Base-by-base conservation (phyloP, 1,284 basidiomycete species). In the Schizopora paradoxa region DNA sequence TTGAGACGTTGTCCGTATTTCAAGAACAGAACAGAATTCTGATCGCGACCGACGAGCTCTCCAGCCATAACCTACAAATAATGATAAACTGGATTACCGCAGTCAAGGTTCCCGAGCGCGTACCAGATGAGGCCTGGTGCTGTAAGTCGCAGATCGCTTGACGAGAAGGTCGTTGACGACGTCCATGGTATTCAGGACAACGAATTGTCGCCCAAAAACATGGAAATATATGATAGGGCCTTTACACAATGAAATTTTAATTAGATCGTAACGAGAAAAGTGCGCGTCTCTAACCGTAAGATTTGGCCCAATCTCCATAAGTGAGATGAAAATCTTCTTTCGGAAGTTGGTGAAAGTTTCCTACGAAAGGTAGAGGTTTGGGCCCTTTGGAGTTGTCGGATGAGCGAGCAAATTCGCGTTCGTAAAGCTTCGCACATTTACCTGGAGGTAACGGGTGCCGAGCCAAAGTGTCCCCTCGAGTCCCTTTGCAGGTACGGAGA, bases 121-220 rank as follows among this genome's bases (percentile, higher is more conserved):
- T 23, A 38, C 43, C 19, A 45, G 26, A 10, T 36, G 21, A 14
- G 43, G 43, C 10, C 43, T 26, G 13, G 33, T 27, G 25, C 51
- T 51, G 41, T 54, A 51, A n/a, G 51, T 36, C 6, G 49, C 39
- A 22, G 49, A 51, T n/a, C 45, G 33, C 34, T 41, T 51, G 28
- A 51, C 51, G 23, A 54, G 43, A 2, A 54, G 39, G 7, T 54
- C 49, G 25, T 33, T 29, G 8, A 49, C 51, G 26, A 45, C 47
- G 16, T 48, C 41, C 6, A 33, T 27, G 16, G 38, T 40, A 45
- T 51, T 53, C 18, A 54, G 14, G 29, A 54, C 14, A 10, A 54
- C 31, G n/a, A 56, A 26, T 16, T 45, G 41, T 22, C 36, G 25
- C 4, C 41, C 43, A n/a, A 54, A 36, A 8, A 52, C 44, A 28